These are phyloP conservation scores for Neurospora sp. DNA, from an alignment of 495 filamentous ascomycete species.

Conservation along the genomic window DNA sequence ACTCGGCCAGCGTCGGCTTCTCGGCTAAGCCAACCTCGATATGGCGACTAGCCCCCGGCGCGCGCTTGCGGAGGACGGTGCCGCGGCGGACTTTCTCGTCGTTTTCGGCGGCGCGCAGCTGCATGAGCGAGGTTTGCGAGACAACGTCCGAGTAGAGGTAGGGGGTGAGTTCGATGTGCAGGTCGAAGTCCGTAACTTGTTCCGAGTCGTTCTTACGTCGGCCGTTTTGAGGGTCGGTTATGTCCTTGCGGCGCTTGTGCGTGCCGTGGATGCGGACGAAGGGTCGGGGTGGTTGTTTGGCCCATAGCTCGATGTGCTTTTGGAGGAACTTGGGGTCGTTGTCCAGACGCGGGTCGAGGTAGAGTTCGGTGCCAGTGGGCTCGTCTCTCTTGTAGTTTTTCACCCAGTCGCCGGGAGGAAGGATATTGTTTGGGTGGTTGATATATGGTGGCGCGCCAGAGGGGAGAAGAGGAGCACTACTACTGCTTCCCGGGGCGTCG, in stretches of 20 bases:
- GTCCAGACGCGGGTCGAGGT: slow-evolving; percentile 30
- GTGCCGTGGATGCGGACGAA: slow-evolving; percentile 39
- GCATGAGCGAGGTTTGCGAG: slow-evolving; percentile 16
- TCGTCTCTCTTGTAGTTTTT: slow-evolving; percentile 12
- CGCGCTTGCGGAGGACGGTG: slow-evolving; percentile 28
- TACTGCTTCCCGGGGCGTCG: slow-evolving; percentile 3
- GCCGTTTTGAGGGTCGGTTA: slow-evolving; percentile 19
- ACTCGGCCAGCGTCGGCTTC: slow-evolving; percentile 39
- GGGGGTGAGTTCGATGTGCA: slow-evolving; percentile 39
- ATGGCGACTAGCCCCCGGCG: slow-evolving; percentile 28
- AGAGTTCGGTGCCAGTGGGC: slow-evolving; percentile 23
- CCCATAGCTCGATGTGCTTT: slow-evolving; percentile 29
- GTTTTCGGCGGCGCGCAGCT: slow-evolving; percentile 29
- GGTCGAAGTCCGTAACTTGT: slow-evolving; percentile 40
- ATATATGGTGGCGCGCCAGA: slow-evolving; percentile 1
- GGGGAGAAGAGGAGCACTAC: slow-evolving; percentile 16
- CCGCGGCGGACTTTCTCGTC: slow-evolving; percentile 31
- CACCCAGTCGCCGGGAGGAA: slow-evolving; percentile 1
- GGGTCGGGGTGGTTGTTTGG: slow-evolving; percentile 34
- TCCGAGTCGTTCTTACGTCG: slow-evolving; percentile 28
- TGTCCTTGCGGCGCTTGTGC: slow-evolving; percentile 34
- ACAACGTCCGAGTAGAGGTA: slow-evolving; percentile 35
- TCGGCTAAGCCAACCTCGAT: slow-evolving; percentile 23
- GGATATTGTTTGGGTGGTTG: background rate
- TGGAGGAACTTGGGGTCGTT: slow-evolving; percentile 31